Percentiles rank a stretch among this genome's conserved stretches.
These are phyloP conservation scores for Leccinum longicurvipes DNA, from an alignment of 768 basidiomycete genomes.

Conservation along the genomic window DNA sequence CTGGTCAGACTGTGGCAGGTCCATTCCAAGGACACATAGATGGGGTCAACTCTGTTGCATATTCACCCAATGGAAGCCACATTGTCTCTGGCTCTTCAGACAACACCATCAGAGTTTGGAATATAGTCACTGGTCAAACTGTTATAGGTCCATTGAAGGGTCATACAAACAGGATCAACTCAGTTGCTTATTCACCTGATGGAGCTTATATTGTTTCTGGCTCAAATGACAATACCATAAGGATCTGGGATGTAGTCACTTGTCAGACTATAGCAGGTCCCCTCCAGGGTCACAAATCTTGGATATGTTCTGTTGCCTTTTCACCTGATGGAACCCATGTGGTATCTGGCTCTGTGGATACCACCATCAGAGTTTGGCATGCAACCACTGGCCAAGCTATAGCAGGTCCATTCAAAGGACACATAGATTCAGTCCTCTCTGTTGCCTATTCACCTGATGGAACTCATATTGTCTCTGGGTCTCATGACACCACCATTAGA, in stretches of 20 bases:
- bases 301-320: neutral
- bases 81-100: neutral
- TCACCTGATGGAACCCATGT: neutral
- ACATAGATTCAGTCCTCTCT: neutral
- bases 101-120: neutral
- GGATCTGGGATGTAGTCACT: neutral
- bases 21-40: neutral
- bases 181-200: neutral
- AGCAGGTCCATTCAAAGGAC: neutral
- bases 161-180: neutral
- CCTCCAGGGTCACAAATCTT: neutral
- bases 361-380: neutral
- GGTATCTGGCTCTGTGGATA: neutral
- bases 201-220: neutral
- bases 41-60: neutral
- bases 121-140: neutral
- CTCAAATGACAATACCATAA: neutral
- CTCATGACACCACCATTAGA: neutral
- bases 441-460: neutral
- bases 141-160: neutral
- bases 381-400: neutral
- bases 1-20: neutral
- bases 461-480: neutral
- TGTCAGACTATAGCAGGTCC: neutral
- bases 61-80: neutral